These are phyloP conservation scores for Suillus decipiens DNA, from an alignment of 768 basidiomycete genomes.

Conservation along the genomic window DNA sequence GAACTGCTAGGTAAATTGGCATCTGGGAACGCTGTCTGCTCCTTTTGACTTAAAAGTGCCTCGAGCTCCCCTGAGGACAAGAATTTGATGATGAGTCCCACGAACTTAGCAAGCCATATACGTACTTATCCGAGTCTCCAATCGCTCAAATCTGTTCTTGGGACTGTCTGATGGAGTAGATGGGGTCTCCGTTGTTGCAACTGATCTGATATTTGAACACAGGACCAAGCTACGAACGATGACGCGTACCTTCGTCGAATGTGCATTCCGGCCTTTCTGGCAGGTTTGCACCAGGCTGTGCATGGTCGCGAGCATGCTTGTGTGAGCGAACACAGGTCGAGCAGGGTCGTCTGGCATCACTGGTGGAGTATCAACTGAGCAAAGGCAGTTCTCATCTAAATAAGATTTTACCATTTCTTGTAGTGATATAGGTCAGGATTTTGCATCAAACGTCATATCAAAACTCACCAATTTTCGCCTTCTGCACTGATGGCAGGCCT, in stretches of 20 bases:
- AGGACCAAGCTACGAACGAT: conserved; percentile 6
- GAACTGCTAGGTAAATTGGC: conserved; percentile 8
- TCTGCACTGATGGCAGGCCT: conserved; percentile 62
- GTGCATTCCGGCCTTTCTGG: conserved; percentile 69
- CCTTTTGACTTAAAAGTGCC: conserved; percentile 60
- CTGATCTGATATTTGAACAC: conserved; percentile 29
- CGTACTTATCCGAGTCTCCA: conserved; percentile 72
- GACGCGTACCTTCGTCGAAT: conserved; percentile 62
- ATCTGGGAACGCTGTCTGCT: conserved; percentile 24
- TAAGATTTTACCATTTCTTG: conserved; percentile 59
- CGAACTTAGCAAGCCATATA: conserved; percentile 13
- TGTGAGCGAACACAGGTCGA: conserved; percentile 78
- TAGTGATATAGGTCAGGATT: conserved; percentile 21
- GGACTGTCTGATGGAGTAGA: conserved; percentile 46
- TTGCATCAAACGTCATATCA: conserved; percentile 6
- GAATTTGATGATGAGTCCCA: conserved; percentile 10
- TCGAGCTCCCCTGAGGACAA: conserved; percentile 64
- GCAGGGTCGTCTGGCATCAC: conserved; percentile 77
- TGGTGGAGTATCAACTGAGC: conserved; percentile 26
- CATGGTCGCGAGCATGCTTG: conserved; percentile 65
- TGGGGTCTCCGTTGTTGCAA: conserved; percentile 36
- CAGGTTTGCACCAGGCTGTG: conserved; percentile 53
- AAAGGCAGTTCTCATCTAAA: conserved; percentile 3
- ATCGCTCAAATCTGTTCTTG: conserved; percentile 59
- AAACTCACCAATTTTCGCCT: conserved; percentile 66